Conservation (phyloP, 2,329 filamentous ascomycete genomes). For the Xylariaceae sp. region DNA sequence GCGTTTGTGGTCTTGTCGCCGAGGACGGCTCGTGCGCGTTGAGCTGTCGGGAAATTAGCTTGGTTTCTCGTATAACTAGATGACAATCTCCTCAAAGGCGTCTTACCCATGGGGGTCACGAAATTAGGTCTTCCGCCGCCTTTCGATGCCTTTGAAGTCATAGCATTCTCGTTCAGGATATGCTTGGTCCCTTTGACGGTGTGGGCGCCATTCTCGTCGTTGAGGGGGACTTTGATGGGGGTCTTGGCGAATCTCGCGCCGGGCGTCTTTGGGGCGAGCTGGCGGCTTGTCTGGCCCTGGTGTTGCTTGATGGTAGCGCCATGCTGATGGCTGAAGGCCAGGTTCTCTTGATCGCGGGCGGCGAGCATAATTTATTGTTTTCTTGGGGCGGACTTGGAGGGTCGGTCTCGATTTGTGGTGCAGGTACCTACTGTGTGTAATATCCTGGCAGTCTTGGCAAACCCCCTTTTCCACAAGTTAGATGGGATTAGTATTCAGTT, state of each 20-base stretch:
- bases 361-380: conserved; percentile 58
- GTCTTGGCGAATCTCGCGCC: conserved; percentile 74
- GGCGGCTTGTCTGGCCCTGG: conserved; percentile 42
- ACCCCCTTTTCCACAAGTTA: background rate
- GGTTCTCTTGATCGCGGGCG: conserved; percentile 81
- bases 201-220: conserved; percentile 77
- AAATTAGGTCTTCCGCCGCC: conserved; percentile 58
- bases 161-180: conserved; percentile 30
- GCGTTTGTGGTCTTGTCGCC: conserved; percentile 97
- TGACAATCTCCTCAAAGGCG: background rate
- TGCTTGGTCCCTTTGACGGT: background rate
- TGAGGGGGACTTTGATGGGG: conserved; percentile 69
- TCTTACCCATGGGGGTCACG: conserved; percentile 74
- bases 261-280: conserved; percentile 60
- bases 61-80: background rate
- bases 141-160: conserved; percentile 46
- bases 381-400: conserved; percentile 27
- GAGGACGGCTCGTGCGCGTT: conserved; percentile 71
- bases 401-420: background rate
- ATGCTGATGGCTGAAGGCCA: conserved; percentile 70
- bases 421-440: too few species aligned
- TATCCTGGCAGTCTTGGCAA: conserved; percentile 3
- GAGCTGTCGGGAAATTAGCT: conserved; percentile 40
- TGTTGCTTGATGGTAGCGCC: conserved; percentile 68
- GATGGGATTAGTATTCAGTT: background rate